Conservation (phyloP, 768 basidiomycete species). For the Trametes cingulata region DNA sequence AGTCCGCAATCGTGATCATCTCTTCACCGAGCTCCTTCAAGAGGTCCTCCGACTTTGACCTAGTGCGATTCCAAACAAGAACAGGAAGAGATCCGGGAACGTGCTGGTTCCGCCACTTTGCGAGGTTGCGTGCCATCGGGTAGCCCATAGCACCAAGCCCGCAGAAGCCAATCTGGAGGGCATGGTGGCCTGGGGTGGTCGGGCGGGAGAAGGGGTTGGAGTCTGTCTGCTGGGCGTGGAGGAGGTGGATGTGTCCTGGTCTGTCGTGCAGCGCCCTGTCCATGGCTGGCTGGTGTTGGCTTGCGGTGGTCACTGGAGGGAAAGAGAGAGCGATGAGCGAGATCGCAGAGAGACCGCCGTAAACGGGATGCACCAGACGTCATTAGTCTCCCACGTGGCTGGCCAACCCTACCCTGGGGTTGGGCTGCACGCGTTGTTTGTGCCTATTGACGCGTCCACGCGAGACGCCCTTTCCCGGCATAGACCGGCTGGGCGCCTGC, state of each 20-base stretch:
- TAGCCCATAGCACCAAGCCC: conserved; percentile 71
- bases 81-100: conserved; percentile 48
- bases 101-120: conserved; percentile 47
- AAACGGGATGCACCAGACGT: background rate
- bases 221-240: conserved; percentile 13
- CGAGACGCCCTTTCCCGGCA: conserved; percentile 4
- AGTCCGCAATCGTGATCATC: conserved; percentile 55
- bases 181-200: conserved; percentile 44
- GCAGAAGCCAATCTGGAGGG: conserved; percentile 48
- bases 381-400: conserved; percentile 1
- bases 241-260: conserved; percentile 7
- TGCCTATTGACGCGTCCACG: conserved; percentile 6
- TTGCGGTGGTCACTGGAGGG: background rate
- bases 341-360: background rate
- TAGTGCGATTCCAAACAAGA: conserved; percentile 75
- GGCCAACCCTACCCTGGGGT: conserved; percentile 10
- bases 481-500: conserved; percentile 3
- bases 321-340: background rate
- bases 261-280: background rate
- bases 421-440: conserved; percentile 9
- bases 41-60: conserved; percentile 59
- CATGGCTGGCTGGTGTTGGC: background rate
- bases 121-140: conserved; percentile 80
- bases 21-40: conserved; percentile 54
- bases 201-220: conserved; percentile 59